Base-by-base conservation (phyloP, 805 yeast genomes). In the Tetrapisispora pingtungensis region DNA sequence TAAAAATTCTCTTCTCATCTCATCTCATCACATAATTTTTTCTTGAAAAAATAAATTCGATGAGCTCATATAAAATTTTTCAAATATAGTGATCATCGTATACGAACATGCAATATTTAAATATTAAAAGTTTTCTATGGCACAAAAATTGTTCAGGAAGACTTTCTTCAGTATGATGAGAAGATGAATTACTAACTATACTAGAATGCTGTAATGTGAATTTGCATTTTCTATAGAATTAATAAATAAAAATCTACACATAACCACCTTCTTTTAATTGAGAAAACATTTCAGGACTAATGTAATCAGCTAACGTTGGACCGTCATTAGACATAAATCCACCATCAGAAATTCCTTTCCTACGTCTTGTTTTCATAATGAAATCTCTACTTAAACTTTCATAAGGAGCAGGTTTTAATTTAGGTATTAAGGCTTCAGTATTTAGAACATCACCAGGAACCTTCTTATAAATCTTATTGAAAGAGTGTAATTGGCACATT, bases 391-490 rank as follows among this genome's bases (percentile, higher is more conserved):
- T 90, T 46, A 89, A 65, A 2, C 84, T 78, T 10, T 68, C 67
- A 0, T 70, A 64, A 6, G 82, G 80, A 1, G 93, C 96, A 0
- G 96, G 85, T 52, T 78, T 78, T 58, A 90, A 69, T 35, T 80
- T 72, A 5, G 88, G 87, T 33, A 87, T 72, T 40, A 64, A 66
- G 15, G 76, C 74, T 28, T 76, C 73, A 19, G 67, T 65, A 59
- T 90, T 95, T 54, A 90, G 57, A 8, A 97, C 97, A 65, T 90
- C 87, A 0, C 98, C 98, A 1, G 96, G 95, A 0, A 85, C 94
- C 3, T 69, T 62, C 18, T 75, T 73, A 95, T 96, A 93, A 10
- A 53, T 57, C 33, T 56, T 55, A 45, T 71, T 73, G 45, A 72
- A 72, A 61, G 85, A 86, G 40, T 73, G 73, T 48, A 82, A 58